Evolutionary conservation across 2,329 filamentous ascomycete species (phyloP).

Genomic region (Colletotrichum lindemuthianum): DNA sequence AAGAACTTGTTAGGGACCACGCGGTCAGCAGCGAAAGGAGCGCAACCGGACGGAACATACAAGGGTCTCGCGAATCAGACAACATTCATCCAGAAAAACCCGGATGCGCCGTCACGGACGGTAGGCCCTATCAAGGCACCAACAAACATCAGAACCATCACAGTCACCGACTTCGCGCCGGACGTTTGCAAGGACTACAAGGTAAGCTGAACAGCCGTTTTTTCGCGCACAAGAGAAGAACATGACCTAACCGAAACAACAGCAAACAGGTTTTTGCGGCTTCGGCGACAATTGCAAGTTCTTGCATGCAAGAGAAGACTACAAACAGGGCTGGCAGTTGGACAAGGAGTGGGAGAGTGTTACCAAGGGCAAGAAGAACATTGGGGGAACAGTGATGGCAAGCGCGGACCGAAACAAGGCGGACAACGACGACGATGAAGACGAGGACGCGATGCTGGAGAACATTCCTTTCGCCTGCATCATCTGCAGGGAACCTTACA

Average conservation of each 20-base stretch:
- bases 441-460: conserved; percentile 78
- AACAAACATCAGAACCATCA: conserved; percentile 90
- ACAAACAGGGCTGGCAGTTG: conserved; percentile 94
- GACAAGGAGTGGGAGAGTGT: conserved; percentile 93
- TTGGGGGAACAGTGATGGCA: conserved; percentile 69
- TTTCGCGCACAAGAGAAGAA: no score
- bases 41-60: conserved; percentile 72
- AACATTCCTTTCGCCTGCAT: conserved; percentile 91
- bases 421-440: conserved; percentile 55
- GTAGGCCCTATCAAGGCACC: conserved; percentile 90
- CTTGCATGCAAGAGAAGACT: conserved; percentile 79
- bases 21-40: conserved; percentile 44
- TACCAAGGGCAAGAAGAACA: conserved; percentile 74
- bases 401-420: conserved; percentile 61
- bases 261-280: conserved; percentile 58
- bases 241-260: no score
- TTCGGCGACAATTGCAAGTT: conserved; percentile 82
- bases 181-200: conserved; percentile 89
- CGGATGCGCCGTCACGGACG: conserved; percentile 73
- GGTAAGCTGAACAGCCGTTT: conserved; percentile 53
- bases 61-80: conserved; percentile 78
- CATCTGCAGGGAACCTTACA: conserved; percentile 84
- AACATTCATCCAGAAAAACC: conserved; percentile 83
- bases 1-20: conserved; percentile 70
- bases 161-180: conserved; percentile 88